phyloP scores from a whole-genome alignment of 2,329 filamentous ascomycete species.

The Xylaria sp. region DNA sequence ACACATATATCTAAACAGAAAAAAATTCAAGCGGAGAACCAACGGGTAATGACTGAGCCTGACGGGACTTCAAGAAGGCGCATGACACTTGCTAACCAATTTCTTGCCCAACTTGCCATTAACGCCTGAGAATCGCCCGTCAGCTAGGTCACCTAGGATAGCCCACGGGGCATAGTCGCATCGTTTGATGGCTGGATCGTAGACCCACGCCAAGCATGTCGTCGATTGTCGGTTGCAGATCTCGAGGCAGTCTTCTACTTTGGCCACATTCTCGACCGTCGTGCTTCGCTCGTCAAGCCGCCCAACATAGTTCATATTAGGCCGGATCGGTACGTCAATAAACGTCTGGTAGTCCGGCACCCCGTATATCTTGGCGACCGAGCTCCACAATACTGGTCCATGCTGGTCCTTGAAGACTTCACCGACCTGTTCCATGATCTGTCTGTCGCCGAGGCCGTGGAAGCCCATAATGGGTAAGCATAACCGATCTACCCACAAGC shows the following conservation, averaged over 20 bases:
- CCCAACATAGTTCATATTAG: conserved; percentile 63
- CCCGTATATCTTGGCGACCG: conserved; percentile 63
- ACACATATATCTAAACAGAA: conserved; percentile 32
- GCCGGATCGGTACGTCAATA: conserved; percentile 51
- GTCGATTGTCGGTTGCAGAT: conserved; percentile 55
- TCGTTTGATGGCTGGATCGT: conserved; percentile 53
- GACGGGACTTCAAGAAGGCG: conserved; percentile 33
- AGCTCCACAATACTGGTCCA: conserved; percentile 61
- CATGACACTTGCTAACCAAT: conserved; percentile 44
- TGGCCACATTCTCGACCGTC: conserved; percentile 53
- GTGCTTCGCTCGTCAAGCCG: conserved; percentile 57
- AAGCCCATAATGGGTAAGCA: conserved; percentile 67
- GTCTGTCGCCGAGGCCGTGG: conserved; percentile 60
- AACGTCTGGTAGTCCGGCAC: conserved; percentile 55
- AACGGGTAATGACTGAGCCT: conserved; percentile 12
- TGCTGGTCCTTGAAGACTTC: conserved; percentile 53
- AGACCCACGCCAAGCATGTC: conserved; percentile 64
- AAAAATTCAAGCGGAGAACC: conserved; percentile 27
- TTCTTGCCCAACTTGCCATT: conserved; percentile 50
- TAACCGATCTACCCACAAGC: conserved; percentile 61
- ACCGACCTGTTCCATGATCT: conserved; percentile 60
- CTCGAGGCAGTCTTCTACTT: conserved; percentile 56
- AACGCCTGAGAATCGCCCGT: conserved; percentile 54
- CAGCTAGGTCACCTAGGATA: conserved; percentile 55
- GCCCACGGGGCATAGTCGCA: conserved; percentile 64